These are phyloP conservation scores for Beauveria sp. DNA, from an alignment of 2,329 filamentous ascomycete genomes.

Conservation along the genomic window DNA sequence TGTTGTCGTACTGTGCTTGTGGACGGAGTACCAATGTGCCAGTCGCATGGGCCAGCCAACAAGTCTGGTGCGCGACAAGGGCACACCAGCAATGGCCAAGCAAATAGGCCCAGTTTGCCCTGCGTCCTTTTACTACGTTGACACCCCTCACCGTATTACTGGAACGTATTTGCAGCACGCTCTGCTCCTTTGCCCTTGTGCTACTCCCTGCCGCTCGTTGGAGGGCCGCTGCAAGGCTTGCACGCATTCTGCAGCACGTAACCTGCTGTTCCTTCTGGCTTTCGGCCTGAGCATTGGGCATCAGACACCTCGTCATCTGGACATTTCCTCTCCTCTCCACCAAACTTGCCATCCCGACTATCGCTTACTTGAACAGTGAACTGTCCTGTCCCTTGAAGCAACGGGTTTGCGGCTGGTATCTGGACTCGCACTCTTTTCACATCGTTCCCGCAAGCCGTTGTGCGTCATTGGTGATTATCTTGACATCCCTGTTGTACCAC, in stretches of 20 bases:
- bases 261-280: background rate
- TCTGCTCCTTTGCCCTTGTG: background rate
- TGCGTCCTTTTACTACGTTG: background rate
- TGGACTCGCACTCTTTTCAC: background rate
- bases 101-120: background rate
- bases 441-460: background rate
- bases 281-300: slow-evolving; percentile 7
- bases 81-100: background rate
- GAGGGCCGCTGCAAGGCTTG: background rate
- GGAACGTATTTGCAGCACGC: background rate
- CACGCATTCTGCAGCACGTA: background rate
- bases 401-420: background rate
- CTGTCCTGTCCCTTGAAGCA: background rate
- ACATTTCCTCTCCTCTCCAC: background rate
- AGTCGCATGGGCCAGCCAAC: slow-evolving; percentile 1
- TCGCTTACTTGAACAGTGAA: background rate
- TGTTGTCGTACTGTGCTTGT: background rate
- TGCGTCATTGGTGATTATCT: slow-evolving; percentile 1
- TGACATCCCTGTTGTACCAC: slow-evolving; percentile 7
- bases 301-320: slow-evolving; percentile 4
- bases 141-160: background rate
- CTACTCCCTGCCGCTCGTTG: background rate
- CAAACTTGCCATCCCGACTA: background rate
- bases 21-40: background rate
- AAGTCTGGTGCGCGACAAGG: background rate